Evolutionary conservation across 2,329 filamentous ascomycete genomes (phyloP).

Genomic region (Xylariaceae sp.): DNA sequence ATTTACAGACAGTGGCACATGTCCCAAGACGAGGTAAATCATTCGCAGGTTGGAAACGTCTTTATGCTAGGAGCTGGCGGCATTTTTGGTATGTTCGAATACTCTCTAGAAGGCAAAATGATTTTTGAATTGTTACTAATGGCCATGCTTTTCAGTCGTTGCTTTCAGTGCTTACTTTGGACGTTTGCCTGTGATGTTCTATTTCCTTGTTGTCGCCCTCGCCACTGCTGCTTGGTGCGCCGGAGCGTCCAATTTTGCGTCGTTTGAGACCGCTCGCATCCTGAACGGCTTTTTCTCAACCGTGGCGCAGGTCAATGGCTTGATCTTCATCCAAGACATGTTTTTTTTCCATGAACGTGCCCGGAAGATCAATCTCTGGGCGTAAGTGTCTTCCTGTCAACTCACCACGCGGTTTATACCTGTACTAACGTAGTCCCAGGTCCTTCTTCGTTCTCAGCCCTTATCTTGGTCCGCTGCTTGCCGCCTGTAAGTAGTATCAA

Average conservation of each 20-base stretch:
- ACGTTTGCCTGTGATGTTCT: conserved; percentile 53
- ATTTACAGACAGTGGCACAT: conserved; percentile 53
- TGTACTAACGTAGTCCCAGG: conserved; percentile 24
- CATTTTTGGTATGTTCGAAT: conserved; percentile 43
- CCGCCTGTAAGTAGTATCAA: conserved; percentile 43
- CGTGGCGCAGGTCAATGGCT: conserved; percentile 51
- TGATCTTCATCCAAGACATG: conserved; percentile 63
- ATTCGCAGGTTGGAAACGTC: conserved; percentile 58
- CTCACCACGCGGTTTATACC: background rate
- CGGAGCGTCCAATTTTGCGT: conserved; percentile 51
- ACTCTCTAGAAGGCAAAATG: background rate
- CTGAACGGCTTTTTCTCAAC: conserved; percentile 57
- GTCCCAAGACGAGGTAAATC: conserved; percentile 56
- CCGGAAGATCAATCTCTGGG: conserved; percentile 58
- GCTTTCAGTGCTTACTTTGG: conserved; percentile 51
- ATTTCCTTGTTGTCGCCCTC: conserved; percentile 46
- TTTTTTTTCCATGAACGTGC: conserved; percentile 66
- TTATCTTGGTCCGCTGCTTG: conserved; percentile 53
- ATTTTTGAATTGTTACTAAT: conserved; percentile 14
- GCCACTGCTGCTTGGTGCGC: conserved; percentile 54
- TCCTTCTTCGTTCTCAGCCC: conserved; percentile 50
- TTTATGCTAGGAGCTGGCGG: conserved; percentile 56
- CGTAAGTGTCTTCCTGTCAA: conserved; percentile 36
- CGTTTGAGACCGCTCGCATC: conserved; percentile 56
- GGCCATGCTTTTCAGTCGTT: conserved; percentile 40